Evolutionary conservation across 140 eudicot species (phyloP), one percentile per base, ranked within the genome.

Genomic region (Senecio squalidus): DNA sequence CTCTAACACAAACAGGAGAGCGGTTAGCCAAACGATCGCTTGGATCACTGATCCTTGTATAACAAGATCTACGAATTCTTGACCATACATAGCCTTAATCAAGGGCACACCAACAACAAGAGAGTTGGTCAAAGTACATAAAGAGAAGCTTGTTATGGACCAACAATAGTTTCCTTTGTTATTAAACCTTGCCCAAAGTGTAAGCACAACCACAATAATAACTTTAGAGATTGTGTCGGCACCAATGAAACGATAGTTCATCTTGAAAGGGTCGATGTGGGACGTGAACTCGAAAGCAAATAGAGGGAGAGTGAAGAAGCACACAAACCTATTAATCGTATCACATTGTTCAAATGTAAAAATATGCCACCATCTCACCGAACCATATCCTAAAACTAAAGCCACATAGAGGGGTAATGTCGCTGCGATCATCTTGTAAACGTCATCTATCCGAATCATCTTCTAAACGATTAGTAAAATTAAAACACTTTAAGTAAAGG

Each of bases 31-130:
- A 13, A 88, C 61, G 5, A 88, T 79, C 1, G 94, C 94, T 61
- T 88, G 96, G 16, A 77, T 22, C 0, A 88, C 91, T 5, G 94
- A 88, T 1, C 78, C 75, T 18, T 88, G 96, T 5, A 88, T 91
- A 3, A 88, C 96, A 11, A 88, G 77, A 58, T 81, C 84, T 31
- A 84, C 95, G 2, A 68, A 88, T 29, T 70, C 55, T 2, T 41
- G 73, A 11, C 92, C 95, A 46, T 85, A 84, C 97, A 89, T 89
- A 43, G 97, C 92, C 66, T 69, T 66, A 15, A 75, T 30, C 1
- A 89, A 58, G n/a, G 97, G 97, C 40, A 89, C 85, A 1, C 95
- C 97, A 15, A 89, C 92, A 15, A 89, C 97, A 27, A 89, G 85
- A 53, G 97, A 74, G 51, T 72, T 89, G 10, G 95, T 84, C 46